Percentiles rank a stretch among this genome's conserved stretches.
These are phyloP conservation scores for Alternaria panax DNA, from an alignment of 2,329 filamentous ascomycete genomes.

Conservation along the genomic window DNA sequence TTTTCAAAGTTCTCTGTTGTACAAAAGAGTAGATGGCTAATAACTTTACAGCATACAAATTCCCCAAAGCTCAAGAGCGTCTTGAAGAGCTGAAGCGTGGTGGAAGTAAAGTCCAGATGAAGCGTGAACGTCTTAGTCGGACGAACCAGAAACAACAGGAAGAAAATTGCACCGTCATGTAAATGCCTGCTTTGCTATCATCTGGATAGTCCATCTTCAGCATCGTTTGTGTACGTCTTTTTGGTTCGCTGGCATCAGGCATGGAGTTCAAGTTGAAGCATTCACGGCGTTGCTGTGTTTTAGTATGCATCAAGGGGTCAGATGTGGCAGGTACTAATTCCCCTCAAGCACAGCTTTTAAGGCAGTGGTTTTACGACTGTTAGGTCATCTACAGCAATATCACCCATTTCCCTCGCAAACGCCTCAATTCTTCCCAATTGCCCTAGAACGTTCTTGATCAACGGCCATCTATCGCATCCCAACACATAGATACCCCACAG, in stretches of 20 bases:
- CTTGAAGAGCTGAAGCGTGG: slow-evolving; percentile 89
- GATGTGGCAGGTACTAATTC: not conserved
- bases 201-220: not conserved
- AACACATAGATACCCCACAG: slow-evolving; percentile 62
- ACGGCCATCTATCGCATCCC: slow-evolving; percentile 51
- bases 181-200: not conserved
- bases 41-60: slow-evolving; percentile 77
- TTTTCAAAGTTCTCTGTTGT: too few species aligned
- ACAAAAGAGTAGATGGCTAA: slow-evolving; percentile 19
- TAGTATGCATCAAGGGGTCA: not conserved
- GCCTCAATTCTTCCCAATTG: slow-evolving; percentile 59
- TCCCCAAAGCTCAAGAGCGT: slow-evolving; percentile 89
- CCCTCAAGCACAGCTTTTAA: not conserved
- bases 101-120: slow-evolving; percentile 75
- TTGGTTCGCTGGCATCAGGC: not conserved
- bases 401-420: slow-evolving; percentile 42
- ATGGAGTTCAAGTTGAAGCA: not conserved
- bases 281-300: not conserved
- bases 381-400: not conserved
- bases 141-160: slow-evolving; percentile 86
- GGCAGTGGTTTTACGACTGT: not conserved
- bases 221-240: not conserved
- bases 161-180: slow-evolving; percentile 89
- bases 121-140: slow-evolving; percentile 79
- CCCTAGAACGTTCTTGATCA: slow-evolving; percentile 56